Evolutionary conservation across 169 alveolate genomes (phyloP), one percentile per base, ranked within the genome.

Genomic region (Eimeria acervulina): DNA sequence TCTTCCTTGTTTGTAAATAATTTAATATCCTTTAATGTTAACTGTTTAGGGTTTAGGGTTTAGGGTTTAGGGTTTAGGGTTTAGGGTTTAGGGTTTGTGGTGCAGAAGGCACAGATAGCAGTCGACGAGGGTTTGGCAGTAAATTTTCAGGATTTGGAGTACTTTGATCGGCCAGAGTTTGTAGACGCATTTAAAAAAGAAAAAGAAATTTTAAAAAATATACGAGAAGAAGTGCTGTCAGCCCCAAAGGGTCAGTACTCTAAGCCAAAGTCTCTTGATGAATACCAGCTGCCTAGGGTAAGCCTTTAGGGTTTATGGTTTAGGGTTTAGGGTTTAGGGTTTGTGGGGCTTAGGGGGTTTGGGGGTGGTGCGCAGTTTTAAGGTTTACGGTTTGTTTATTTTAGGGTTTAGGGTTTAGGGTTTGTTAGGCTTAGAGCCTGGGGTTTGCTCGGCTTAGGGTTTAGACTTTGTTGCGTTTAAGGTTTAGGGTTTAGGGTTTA

Each of bases 31-130:
- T n/a, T n/a, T n/a, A n/a, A n/a, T n/a, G n/a, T n/a, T n/a, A n/a
- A n/a, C n/a, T n/a, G n/a, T n/a, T n/a, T n/a, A 68, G 47, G 42
- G 38, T 68, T 68, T 68, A 33, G 80, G 80, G 80, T 68, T 68
- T 7, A 68, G 80, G 80, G 80, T 68, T 68, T 68, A 70, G 83
- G 83, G 83, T 74, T 74, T 74, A 74, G 85, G 85, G 85, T 74
- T 74, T 74, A 74, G 85, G 52, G 85, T 52, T 28, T 52, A 52
- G 59, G 40, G 61, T 8, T 55, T 47, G 74, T 80, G 66, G 13
- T 76, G 8, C 95, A 95, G 97, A 95, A 95, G 63, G 97, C 97
- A 40, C 97, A 95, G 55, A 78, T 89, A 38, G 97, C 97, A 7
- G 89, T 95, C 12, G 97, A 95, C 70, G 70, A 89, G 55, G 66